A percentile compares a stretch with the other conserved stretches of the same genome.
These are phyloP conservation scores for Astrocystis sublimbata DNA, from an alignment of 495 filamentous ascomycete species.

Conservation along the genomic window DNA sequence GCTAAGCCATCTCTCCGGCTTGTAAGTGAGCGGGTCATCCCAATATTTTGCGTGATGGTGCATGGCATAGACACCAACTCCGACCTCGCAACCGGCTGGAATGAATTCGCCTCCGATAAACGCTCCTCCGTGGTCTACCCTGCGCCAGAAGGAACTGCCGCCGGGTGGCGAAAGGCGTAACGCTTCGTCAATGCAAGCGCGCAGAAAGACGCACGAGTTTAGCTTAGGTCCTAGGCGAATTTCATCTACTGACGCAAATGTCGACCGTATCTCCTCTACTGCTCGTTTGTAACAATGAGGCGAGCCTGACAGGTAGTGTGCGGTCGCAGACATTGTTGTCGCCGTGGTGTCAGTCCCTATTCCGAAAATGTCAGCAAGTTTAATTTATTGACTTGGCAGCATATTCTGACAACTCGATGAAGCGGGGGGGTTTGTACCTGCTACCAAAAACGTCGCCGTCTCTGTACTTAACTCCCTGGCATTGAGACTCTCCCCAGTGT, in stretches of 20 bases:
- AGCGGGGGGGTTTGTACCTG: neutral
- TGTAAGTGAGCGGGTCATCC: neutral
- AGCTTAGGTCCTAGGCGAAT: neutral
- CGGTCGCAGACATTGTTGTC: neutral
- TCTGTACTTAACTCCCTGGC: neutral
- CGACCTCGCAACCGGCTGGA: neutral
- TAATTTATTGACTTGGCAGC: neutral
- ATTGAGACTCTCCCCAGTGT: neutral
- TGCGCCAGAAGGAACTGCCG: neutral
- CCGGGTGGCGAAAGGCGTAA: neutral
- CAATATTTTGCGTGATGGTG: neutral
- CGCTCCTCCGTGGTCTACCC: neutral
- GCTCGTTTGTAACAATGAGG: neutral
- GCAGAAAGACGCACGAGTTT: neutral
- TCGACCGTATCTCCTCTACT: neutral
- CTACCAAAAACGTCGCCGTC: neutral
- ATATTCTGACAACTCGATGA: neutral
- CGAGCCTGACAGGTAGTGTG: neutral
- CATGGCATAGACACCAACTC: neutral
- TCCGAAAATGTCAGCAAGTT: neutral
- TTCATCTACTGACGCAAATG: neutral
- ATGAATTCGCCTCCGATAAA: neutral
- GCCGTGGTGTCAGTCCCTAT: neutral
- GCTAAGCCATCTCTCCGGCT: neutral
- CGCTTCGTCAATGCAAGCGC: conserved; percentile 1